phyloP scores from a whole-genome alignment of 2,329 filamentous ascomycete species.

The Hypoxylon sp. region DNA sequence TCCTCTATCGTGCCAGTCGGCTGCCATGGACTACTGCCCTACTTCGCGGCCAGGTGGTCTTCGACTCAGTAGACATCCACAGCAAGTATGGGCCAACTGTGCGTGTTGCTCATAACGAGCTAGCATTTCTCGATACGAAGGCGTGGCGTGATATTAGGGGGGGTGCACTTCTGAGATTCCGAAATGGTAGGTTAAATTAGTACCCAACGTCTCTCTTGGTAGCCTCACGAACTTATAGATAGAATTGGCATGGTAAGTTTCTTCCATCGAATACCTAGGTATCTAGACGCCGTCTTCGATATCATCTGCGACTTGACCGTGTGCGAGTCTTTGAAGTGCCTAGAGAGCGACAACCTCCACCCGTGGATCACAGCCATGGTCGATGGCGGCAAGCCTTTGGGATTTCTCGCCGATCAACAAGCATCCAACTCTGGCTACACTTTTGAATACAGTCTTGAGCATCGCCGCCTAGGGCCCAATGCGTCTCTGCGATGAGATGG shows the following conservation, averaged over 20 bases:
- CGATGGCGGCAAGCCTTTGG: conserved; percentile 6
- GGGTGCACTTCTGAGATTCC: conserved; percentile 46
- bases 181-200: conserved; percentile 9
- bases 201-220: background rate
- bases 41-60: conserved; percentile 10
- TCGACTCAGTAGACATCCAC: conserved; percentile 4
- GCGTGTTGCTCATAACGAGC: conserved; percentile 56
- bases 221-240: background rate
- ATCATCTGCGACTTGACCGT: conserved; percentile 44
- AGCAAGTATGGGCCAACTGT: conserved; percentile 49
- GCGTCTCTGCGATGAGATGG: conserved; percentile 5
- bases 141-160: conserved; percentile 55
- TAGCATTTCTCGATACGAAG: conserved; percentile 55
- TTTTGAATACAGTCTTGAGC: conserved; percentile 13
- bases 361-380: conserved; percentile 31
- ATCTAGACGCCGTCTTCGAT: conserved; percentile 49
- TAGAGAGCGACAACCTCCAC: conserved; percentile 15
- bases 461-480: conserved; percentile 4
- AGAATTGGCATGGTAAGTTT: conserved; percentile 22
- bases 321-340: conserved; percentile 16
- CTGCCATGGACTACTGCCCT: conserved; percentile 24
- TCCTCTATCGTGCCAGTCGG: conserved; percentile 15
- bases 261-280: conserved; percentile 9
- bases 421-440: conserved; percentile 17
- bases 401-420: conserved; percentile 25